Conservation (phyloP, 1,284 basidiomycete species). For the Austroboletus novae-zelandiae region DNA sequence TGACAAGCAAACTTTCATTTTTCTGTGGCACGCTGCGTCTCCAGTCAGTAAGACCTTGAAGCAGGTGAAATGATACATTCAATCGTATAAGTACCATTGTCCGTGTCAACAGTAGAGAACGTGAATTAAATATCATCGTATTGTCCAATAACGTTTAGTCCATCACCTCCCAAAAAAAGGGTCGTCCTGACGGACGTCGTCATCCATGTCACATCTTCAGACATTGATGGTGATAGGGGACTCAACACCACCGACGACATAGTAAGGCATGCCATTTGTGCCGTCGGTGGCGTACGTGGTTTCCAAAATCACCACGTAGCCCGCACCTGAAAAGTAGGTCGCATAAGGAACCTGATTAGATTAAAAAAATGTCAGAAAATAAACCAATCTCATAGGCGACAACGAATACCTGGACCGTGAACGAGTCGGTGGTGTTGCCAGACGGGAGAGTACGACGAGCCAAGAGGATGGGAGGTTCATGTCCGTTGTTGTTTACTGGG, state of each 20-base stretch:
- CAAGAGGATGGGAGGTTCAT: slow-evolving; percentile 33
- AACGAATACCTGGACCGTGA: slow-evolving; percentile 18
- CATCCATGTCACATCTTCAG: background rate
- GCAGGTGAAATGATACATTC: too few relatives aligned
- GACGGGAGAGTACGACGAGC: slow-evolving; percentile 17
- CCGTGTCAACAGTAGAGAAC: too few relatives aligned
- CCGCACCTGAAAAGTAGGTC: slow-evolving; percentile 23
- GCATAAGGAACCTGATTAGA: slow-evolving; percentile 26
- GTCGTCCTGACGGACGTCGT: too few relatives aligned
- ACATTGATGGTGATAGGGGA: slow-evolving; percentile 18
- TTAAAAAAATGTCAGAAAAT: slow-evolving; percentile 1
- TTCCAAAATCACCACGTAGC: slow-evolving; percentile 27
- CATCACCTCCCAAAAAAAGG: too few relatives aligned
- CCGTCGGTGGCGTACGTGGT: slow-evolving; percentile 25
- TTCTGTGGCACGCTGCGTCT: too few relatives aligned
- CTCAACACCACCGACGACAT: slow-evolving; percentile 23
- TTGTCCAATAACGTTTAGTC: too few relatives aligned
- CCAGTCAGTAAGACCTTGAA: too few relatives aligned
- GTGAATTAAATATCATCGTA: too few relatives aligned
- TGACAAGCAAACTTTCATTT: too few relatives aligned
- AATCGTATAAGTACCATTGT: too few relatives aligned
- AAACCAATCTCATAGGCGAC: too few relatives aligned
- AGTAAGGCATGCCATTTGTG: slow-evolving; percentile 24
- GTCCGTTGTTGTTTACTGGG: slow-evolving; percentile 30
- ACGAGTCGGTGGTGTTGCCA: slow-evolving; percentile 13